A percentile compares a stretch with the other conserved stretches of the same genome.
These are phyloP conservation scores for Tolypocladium amazonense DNA, from an alignment of 2,329 filamentous ascomycete species.

Conservation along the genomic window DNA sequence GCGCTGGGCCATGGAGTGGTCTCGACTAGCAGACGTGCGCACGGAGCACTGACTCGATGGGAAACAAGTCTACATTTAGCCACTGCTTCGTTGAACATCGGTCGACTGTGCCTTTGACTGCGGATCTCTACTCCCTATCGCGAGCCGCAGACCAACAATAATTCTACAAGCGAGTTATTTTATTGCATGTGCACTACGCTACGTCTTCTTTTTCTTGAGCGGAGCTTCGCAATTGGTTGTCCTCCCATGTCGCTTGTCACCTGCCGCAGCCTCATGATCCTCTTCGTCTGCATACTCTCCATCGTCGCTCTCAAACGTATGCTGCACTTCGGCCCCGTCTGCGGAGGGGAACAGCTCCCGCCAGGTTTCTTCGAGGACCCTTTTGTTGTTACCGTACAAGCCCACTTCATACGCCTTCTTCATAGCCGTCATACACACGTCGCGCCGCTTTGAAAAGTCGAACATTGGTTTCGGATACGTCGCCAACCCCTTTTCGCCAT, in stretches of 20 bases:
- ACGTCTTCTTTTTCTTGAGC: slow-evolving; percentile 16
- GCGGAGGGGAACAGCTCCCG: slow-evolving; percentile 30
- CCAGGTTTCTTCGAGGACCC: slow-evolving; percentile 51
- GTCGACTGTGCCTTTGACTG: background rate
- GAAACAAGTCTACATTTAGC: no score
- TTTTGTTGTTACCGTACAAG: slow-evolving; percentile 51
- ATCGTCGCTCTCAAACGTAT: slow-evolving; percentile 20
- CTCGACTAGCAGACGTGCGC: slow-evolving; percentile 16
- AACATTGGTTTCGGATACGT: slow-evolving; percentile 70
- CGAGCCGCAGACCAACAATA: background rate
- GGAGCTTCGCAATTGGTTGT: slow-evolving; percentile 4
- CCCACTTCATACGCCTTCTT: slow-evolving; percentile 59
- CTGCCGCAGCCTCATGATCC: slow-evolving; percentile 8
- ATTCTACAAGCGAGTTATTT: background rate
- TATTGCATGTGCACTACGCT: background rate
- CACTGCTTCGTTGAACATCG: background rate
- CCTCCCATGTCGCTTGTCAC: slow-evolving; percentile 13
- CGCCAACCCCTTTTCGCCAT: slow-evolving; percentile 21
- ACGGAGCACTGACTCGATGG: slow-evolving; percentile 10
- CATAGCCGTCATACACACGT: slow-evolving; percentile 54
- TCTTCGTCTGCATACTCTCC: slow-evolving; percentile 21
- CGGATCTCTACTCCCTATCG: background rate
- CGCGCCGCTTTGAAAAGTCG: slow-evolving; percentile 54
- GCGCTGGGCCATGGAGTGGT: slow-evolving; percentile 23
- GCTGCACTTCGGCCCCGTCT: slow-evolving; percentile 28